Evolutionary conservation across 305 asterid species (phyloP).

Genomic region (Rubia peregrina): DNA sequence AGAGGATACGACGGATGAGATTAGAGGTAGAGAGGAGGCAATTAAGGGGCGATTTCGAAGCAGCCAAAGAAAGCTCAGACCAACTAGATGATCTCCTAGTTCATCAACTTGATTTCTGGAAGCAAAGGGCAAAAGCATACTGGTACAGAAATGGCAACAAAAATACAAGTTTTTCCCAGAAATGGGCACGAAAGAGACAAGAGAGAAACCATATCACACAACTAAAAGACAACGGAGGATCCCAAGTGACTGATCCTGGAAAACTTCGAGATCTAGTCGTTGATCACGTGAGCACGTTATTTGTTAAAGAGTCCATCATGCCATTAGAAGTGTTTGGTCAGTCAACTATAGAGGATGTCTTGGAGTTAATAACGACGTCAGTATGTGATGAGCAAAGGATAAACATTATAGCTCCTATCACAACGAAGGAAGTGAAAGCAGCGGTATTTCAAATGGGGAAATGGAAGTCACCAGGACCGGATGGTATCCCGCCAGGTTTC

Average conservation of each 20-base stretch:
- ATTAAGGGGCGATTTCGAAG: too few relatives aligned
- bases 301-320: too few relatives aligned
- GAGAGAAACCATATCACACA: background rate
- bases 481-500: background rate
- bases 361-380: too few relatives aligned
- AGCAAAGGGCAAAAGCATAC: background rate
- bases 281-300: background rate
- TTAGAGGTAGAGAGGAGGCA: too few relatives aligned
- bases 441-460: background rate
- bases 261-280: background rate
- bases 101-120: background rate
- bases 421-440: background rate
- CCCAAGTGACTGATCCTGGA: background rate
- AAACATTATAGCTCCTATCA: background rate
- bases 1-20: too few relatives aligned
- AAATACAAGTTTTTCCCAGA: background rate
- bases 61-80: too few relatives aligned
- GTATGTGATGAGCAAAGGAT: background rate
- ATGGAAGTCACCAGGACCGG: background rate
- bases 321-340: too few relatives aligned
- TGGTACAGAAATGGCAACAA: background rate
- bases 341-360: background rate
- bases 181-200: background rate
- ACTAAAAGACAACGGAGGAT: rapidly evolving
- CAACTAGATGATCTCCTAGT: background rate